Evolutionary conservation across 148 eudicot species (phyloP).

Genomic region (Selenicereus undatus): DNA sequence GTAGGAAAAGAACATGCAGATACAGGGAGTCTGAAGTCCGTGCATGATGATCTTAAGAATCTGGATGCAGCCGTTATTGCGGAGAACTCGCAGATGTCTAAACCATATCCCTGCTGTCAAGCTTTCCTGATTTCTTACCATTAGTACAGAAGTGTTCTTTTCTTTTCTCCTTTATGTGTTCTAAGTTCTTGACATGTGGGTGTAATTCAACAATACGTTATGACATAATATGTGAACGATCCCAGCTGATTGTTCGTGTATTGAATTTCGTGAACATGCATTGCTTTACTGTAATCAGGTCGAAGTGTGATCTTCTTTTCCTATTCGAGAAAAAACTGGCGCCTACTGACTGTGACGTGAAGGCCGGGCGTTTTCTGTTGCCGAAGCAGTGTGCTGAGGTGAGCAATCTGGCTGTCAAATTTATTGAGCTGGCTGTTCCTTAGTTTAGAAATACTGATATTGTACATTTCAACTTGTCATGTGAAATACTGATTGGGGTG

Average conservation of each 20-base stretch:
- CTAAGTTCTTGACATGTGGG: not conserved
- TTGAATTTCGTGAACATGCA: not conserved
- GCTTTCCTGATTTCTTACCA: not conserved
- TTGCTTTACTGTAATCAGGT: slow-evolving; percentile 21
- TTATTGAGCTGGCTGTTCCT: not conserved
- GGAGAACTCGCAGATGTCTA: not conserved
- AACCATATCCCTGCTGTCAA: slow-evolving; percentile 12
- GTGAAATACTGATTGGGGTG: not conserved
- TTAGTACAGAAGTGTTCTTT: not conserved
- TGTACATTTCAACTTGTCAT: not conserved
- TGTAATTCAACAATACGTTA: not conserved
- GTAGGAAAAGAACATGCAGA: not conserved
- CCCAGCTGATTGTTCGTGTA: not conserved
- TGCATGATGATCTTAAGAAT: not conserved
- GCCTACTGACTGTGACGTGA: slow-evolving; percentile 8
- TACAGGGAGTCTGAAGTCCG: not conserved
- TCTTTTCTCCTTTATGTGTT: not conserved
- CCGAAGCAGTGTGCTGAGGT: slow-evolving; percentile 14
- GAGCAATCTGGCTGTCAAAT: not conserved
- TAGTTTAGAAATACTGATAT: not conserved
- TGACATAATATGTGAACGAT: not conserved
- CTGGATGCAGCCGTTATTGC: not conserved
- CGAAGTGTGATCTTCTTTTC: not conserved
- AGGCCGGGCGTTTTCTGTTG: not conserved
- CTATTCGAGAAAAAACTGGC: slow-evolving; percentile 14